Evolutionary conservation across 345 rosid species (phyloP).

Genomic region (Geranium rotundifolium): DNA sequence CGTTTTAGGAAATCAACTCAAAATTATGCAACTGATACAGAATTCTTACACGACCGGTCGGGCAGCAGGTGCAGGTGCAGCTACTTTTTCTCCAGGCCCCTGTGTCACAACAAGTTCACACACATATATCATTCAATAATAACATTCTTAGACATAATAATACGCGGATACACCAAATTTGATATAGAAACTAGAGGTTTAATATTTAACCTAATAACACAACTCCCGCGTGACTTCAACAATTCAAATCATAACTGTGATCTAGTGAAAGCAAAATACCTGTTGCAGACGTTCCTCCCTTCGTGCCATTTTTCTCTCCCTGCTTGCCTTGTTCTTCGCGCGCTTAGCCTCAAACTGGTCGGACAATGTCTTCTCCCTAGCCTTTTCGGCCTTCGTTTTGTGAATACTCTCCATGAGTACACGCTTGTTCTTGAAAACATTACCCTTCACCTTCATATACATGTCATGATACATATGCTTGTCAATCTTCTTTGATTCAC

Average conservation of each 20-base stretch:
- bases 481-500: constrained; percentile 38
- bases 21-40: not conserved
- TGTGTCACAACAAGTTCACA: not conserved
- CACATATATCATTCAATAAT: no score
- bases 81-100: not conserved
- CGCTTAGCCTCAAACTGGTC: constrained; percentile 37
- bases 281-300: constrained; percentile 30
- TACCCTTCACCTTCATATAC: constrained; percentile 39
- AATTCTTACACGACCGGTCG: not conserved
- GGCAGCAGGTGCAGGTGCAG: not conserved
- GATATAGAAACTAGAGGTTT: no score
- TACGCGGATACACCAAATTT: not conserved
- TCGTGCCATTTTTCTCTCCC: constrained; percentile 30
- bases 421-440: constrained; percentile 35
- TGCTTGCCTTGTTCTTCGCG: constrained; percentile 35
- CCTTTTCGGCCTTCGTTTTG: constrained; percentile 38
- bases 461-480: constrained; percentile 41
- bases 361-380: constrained; percentile 31
- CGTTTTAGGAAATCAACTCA: not conserved
- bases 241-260: not conserved
- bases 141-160: not conserved
- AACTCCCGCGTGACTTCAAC: not conserved
- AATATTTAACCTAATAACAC: no score
- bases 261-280: constrained; percentile 8
- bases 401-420: constrained; percentile 39